A percentile compares a stretch with the other conserved stretches of the same genome.
phyloP scores from a whole-genome alignment of 1,139 yeast genomes.

The Geotrichum australiense region DNA sequence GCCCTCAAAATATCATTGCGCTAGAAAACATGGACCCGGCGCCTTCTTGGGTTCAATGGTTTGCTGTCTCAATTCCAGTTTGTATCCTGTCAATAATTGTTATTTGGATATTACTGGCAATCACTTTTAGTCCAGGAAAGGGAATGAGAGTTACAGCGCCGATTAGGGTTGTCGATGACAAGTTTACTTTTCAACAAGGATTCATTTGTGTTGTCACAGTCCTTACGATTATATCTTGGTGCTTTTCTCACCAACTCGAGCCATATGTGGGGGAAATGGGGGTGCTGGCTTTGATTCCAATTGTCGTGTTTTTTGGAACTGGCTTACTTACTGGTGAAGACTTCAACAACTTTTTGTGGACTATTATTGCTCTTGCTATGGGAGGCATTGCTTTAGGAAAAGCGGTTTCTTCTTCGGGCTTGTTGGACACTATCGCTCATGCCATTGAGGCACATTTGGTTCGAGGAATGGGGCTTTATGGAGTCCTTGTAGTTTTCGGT shows the following conservation, averaged over 20 bases:
- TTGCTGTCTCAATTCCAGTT: constrained; percentile 77
- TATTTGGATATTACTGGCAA: constrained; percentile 64
- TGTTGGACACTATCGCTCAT: constrained; percentile 68
- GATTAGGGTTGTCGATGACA: constrained; percentile 50
- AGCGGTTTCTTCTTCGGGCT: constrained; percentile 83
- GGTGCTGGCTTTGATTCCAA: constrained; percentile 75
- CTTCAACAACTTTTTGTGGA: constrained; percentile 90
- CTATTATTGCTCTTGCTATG: constrained; percentile 88
- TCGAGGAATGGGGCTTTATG: constrained; percentile 53
- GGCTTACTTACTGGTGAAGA: constrained; percentile 79
- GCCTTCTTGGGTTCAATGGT: constrained; percentile 96
- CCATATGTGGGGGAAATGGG: constrained; percentile 83
- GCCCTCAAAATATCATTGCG: constrained; percentile 91
- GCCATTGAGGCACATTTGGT: constrained; percentile 56
- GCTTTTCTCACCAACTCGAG: constrained; percentile 64
- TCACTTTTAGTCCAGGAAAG: constrained; percentile 59
- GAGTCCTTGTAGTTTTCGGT: constrained; percentile 70
- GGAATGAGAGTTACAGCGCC: constrained; percentile 45
- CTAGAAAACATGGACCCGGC: constrained; percentile 79
- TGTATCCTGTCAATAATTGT: constrained; percentile 52
- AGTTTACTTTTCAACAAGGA: constrained; percentile 64
- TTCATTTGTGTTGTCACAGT: constrained; percentile 61
- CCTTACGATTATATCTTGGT: constrained; percentile 76
- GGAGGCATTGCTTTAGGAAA: constrained; percentile 93
- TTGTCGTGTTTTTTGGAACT: constrained; percentile 78